Conservation (phyloP, 192 early-diverging fungal species). For the Mycoemilia scoparia region DNA sequence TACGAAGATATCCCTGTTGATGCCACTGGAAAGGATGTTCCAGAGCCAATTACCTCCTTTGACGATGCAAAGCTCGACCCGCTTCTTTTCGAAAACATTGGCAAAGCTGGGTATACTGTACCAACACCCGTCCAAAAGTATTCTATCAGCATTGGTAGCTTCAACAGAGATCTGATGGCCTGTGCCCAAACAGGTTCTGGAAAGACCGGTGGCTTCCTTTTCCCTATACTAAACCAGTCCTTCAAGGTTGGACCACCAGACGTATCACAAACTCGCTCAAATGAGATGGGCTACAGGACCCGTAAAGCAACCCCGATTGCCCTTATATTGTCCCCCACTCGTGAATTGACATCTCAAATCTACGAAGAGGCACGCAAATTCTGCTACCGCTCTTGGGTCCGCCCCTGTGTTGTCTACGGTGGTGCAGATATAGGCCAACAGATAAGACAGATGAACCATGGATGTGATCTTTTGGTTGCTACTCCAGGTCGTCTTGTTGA, state of each 20-base stretch:
- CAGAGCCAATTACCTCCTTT: constrained; percentile 44
- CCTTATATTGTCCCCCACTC: constrained; percentile 56
- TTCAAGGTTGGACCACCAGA: constrained; percentile 65
- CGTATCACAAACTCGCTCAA: constrained; percentile 20
- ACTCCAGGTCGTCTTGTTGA: constrained; percentile 89
- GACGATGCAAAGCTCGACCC: constrained; percentile 60
- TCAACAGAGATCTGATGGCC: constrained; percentile 90
- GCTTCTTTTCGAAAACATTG: constrained; percentile 77
- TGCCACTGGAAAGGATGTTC: constrained; percentile 51
- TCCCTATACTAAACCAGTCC: constrained; percentile 85
- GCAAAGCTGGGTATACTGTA: constrained; percentile 63
- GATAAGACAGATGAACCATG: constrained; percentile 72
- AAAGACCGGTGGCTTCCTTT: constrained; percentile 93
- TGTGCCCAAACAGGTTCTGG: constrained; percentile 95
- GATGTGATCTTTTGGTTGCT: constrained; percentile 85
- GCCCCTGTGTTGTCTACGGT: constrained; percentile 86
- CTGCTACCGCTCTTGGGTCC: constrained; percentile 78
- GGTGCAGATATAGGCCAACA: constrained; percentile 84
- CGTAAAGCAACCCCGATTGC: constrained; percentile 40
- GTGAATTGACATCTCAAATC: constrained; percentile 60
- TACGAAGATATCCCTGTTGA: constrained; percentile 98
- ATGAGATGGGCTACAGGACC: constrained; percentile 33
- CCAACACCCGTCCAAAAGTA: constrained; percentile 95
- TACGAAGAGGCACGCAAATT: constrained; percentile 51
- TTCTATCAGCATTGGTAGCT: constrained; percentile 64